Conservation (phyloP, 768 basidiomycete genomes). For the Lyophyllum atratum region DNA sequence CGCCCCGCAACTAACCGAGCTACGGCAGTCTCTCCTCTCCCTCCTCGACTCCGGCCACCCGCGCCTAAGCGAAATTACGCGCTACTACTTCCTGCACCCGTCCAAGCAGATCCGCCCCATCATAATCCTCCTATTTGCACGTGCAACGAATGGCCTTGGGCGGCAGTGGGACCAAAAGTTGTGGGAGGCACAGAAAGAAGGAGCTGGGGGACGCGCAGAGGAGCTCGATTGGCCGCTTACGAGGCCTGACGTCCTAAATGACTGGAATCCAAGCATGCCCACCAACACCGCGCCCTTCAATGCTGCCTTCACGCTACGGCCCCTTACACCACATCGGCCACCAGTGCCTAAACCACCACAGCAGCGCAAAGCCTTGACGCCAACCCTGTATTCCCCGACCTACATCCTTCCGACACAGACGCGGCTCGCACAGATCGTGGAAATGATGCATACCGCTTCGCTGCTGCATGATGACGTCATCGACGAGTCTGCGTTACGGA, state of each 20-base stretch:
- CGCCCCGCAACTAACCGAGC: constrained; percentile 62
- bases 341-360: constrained; percentile 28
- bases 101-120: constrained; percentile 91
- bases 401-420: constrained; percentile 78
- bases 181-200: constrained; percentile 53
- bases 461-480: constrained; percentile 97
- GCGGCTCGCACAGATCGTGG: constrained; percentile 91
- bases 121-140: constrained; percentile 81
- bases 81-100: constrained; percentile 90
- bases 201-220: constrained; percentile 48
- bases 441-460: constrained; percentile 96
- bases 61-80: constrained; percentile 78
- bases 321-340: constrained; percentile 24
- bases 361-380: constrained; percentile 15
- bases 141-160: constrained; percentile 90
- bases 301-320: constrained; percentile 39
- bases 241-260: constrained; percentile 77
- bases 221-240: constrained; percentile 76
- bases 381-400: constrained; percentile 21
- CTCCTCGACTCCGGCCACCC: constrained; percentile 86
- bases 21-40: constrained; percentile 68
- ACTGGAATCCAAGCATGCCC: constrained; percentile 84
- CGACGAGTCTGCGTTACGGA: constrained; percentile 77
- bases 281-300: constrained; percentile 59
- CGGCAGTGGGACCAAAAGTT: constrained; percentile 56